A percentile compares a stretch with the other conserved stretches of the same genome.
Evolutionary conservation across 106 monocot species (phyloP).

Genomic region (Narthecium ossifragum): DNA sequence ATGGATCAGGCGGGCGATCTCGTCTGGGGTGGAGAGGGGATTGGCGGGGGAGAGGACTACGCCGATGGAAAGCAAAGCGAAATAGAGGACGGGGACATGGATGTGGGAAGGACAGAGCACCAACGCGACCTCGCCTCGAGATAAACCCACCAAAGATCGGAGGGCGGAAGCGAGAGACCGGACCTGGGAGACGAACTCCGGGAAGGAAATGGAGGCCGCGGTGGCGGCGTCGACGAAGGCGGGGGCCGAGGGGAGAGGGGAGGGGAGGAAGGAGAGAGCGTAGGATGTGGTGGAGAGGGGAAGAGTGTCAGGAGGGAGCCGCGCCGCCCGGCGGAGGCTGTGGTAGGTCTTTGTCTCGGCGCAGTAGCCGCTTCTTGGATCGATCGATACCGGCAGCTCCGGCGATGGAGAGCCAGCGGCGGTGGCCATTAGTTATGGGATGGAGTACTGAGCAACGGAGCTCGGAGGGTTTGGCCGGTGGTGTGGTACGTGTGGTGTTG

Average conservation of each 20-base stretch:
- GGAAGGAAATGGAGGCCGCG: slow-evolving; percentile 15
- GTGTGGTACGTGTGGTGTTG: too few species aligned
- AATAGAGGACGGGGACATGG: slow-evolving; percentile 20
- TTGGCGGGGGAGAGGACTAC: slow-evolving; percentile 8
- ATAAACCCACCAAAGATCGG: not conserved
- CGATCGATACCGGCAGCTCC: not conserved
- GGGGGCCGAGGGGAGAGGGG: slow-evolving; percentile 3
- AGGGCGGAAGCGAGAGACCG: slow-evolving; percentile 17
- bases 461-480: too few species aligned
- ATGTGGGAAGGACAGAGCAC: slow-evolving; percentile 17
- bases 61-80: slow-evolving; percentile 22
- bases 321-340: slow-evolving; percentile 17
- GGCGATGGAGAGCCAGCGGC: not conserved
- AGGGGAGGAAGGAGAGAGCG: slow-evolving; percentile 13
- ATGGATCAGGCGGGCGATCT: slow-evolving; percentile 14
- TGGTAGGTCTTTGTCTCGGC: slow-evolving; percentile 15
- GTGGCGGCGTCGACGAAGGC: too few species aligned
- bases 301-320: slow-evolving; percentile 8
- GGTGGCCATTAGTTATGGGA: too few species aligned
- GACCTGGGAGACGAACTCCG: slow-evolving; percentile 9
- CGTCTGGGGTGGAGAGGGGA: slow-evolving; percentile 5
- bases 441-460: too few species aligned
- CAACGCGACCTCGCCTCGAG: slow-evolving; percentile 22
- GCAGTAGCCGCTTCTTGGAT: slow-evolving; percentile 31
- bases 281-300: slow-evolving; percentile 24